Percentiles rank a stretch among this genome's conserved stretches.
These are phyloP conservation scores for Tricharina praecox DNA, from an alignment of 495 filamentous ascomycete species.

Conservation along the genomic window DNA sequence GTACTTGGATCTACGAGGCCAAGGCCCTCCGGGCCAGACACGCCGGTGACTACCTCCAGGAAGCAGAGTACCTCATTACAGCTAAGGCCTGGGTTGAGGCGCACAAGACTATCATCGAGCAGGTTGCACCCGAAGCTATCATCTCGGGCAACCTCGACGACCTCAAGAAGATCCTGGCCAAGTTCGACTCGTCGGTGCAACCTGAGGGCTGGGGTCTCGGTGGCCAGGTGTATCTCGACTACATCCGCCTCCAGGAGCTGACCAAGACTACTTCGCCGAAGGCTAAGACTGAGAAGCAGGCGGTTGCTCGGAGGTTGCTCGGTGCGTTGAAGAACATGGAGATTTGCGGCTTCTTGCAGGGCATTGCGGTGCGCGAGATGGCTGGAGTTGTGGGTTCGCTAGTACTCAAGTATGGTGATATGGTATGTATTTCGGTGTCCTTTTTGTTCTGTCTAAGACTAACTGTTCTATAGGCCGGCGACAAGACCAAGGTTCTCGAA, in stretches of 20 bases:
- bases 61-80: constrained; percentile 54
- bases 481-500: constrained; percentile 37
- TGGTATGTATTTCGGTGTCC: constrained; percentile 32
- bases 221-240: constrained; percentile 70
- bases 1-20: constrained; percentile 66
- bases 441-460: background rate
- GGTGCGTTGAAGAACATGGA: constrained; percentile 41
- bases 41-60: constrained; percentile 41
- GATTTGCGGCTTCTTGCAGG: constrained; percentile 34
- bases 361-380: constrained; percentile 57
- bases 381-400: constrained; percentile 45
- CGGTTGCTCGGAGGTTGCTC: constrained; percentile 46
- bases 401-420: constrained; percentile 41
- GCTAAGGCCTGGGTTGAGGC: constrained; percentile 64
- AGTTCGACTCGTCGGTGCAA: constrained; percentile 41
- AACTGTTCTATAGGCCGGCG: constrained; percentile 27
- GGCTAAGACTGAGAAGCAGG: constrained; percentile 34
- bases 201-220: constrained; percentile 49
- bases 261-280: constrained; percentile 12
- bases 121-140: constrained; percentile 62
- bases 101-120: constrained; percentile 57
- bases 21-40: constrained; percentile 67
- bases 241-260: constrained; percentile 42
- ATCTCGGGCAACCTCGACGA: constrained; percentile 58
- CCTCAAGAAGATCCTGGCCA: constrained; percentile 44